These are phyloP conservation scores for Sextonia rubra DNA, from an alignment of 164 flowering plant genomes.

Conservation along the genomic window DNA sequence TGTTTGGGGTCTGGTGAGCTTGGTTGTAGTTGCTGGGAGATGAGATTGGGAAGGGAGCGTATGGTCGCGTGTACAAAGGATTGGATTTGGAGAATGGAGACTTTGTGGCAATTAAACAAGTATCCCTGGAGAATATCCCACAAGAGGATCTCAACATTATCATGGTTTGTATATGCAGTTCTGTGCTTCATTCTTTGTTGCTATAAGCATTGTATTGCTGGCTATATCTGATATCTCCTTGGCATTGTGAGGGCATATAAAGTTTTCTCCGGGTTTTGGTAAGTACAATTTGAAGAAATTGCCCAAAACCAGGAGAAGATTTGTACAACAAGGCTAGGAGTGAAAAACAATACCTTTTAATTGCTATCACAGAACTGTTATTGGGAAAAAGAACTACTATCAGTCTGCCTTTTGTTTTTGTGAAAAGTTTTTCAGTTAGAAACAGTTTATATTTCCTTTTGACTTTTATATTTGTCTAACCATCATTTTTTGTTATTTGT, in stretches of 20 bases:
- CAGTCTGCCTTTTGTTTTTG: neutral
- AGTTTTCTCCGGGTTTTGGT: neutral
- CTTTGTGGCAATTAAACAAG: constrained; percentile 97
- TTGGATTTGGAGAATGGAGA: constrained; percentile 99
- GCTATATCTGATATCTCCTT: neutral
- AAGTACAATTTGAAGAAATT: neutral
- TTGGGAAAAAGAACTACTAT: neutral
- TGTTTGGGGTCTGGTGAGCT: neutral
- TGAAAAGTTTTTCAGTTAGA: neutral
- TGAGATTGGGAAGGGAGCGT: constrained; percentile 99
- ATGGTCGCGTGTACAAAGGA: constrained; percentile 98
- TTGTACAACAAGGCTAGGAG: neutral
- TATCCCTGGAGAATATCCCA: constrained; percentile 93
- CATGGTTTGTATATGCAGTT: constrained; percentile 52
- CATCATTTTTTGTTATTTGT: neutral
- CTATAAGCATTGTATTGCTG: neutral
- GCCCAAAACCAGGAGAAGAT: neutral
- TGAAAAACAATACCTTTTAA: neutral
- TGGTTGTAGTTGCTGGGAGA: constrained; percentile 83
- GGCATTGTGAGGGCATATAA: too few species aligned
- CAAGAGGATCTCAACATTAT: constrained; percentile 97
- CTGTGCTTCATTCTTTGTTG: constrained; percentile 3
- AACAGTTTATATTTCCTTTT: neutral
- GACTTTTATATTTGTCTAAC: neutral
- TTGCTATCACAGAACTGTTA: neutral